Conservation (phyloP, 306 rosid species). For the Crataegus laevigata region DNA sequence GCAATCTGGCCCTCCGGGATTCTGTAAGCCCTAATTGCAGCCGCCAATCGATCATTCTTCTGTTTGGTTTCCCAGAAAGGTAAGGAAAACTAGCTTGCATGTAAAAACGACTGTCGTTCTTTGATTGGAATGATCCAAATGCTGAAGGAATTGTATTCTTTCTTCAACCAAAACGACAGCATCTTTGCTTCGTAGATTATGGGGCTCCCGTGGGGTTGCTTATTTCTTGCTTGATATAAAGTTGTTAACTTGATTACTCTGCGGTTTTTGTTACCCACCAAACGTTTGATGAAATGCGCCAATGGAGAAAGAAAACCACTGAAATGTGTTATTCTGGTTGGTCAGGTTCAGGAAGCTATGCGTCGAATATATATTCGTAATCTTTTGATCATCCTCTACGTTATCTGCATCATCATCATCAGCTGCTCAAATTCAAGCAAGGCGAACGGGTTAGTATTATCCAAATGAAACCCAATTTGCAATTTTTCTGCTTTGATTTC, state of each 20-base stretch:
- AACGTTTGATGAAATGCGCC: not conserved
- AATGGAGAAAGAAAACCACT: not conserved
- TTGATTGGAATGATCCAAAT: not conserved
- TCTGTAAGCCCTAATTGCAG: not conserved
- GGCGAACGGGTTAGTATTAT: constrained; percentile 37
- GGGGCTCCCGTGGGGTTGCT: no score
- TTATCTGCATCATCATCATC: constrained; percentile 24
- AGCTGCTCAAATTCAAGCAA: constrained; percentile 34
- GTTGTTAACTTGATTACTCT: not conserved
- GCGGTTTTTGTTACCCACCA: not conserved
- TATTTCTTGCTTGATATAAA: not conserved
- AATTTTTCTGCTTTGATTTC: not conserved
- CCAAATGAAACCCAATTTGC: not conserved
- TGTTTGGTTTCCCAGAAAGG: not conserved
- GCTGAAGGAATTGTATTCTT: not conserved
- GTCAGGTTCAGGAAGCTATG: constrained; percentile 21
- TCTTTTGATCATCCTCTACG: constrained; percentile 23
- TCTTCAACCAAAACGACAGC: not conserved
- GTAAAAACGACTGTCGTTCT: not conserved
- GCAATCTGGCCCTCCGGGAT: not conserved
- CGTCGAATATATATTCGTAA: constrained; percentile 1
- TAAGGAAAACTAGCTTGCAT: not conserved
- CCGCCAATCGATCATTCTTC: not conserved
- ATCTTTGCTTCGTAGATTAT: not conserved
- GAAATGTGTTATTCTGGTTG: not conserved